These are phyloP conservation scores for Pseudogymnoascus sp. DNA, from an alignment of 2,329 filamentous ascomycete genomes.

Conservation along the genomic window DNA sequence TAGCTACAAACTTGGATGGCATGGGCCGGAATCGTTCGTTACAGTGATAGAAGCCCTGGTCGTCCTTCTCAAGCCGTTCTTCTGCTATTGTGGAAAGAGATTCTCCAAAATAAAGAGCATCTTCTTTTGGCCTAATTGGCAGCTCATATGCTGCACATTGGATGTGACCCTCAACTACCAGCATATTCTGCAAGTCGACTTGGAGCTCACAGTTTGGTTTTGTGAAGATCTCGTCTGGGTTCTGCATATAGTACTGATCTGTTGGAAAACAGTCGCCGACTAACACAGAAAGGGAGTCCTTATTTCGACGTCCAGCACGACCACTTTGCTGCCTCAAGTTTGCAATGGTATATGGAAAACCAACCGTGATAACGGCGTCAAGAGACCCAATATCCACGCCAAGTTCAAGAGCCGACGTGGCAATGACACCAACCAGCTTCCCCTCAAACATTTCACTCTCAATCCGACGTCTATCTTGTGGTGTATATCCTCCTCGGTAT, in stretches of 20 bases:
- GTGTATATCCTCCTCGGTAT: slow-evolving; percentile 90
- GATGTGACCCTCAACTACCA: slow-evolving; percentile 86
- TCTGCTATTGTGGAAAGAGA: slow-evolving; percentile 63
- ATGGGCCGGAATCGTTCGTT: slow-evolving; percentile 80
- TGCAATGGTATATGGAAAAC: slow-evolving; percentile 91
- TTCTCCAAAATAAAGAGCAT: slow-evolving; percentile 70
- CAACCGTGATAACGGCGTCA: slow-evolving; percentile 88
- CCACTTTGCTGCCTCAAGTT: slow-evolving; percentile 94
- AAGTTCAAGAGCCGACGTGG: slow-evolving; percentile 85
- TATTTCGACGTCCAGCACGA: slow-evolving; percentile 82
- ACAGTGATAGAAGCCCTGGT: slow-evolving; percentile 79
- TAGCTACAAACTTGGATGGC: slow-evolving; percentile 75
- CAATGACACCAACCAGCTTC: slow-evolving; percentile 84
- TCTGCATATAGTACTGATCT: slow-evolving; percentile 95
- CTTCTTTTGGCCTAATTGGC: slow-evolving; percentile 73
- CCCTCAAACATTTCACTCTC: slow-evolving; percentile 97
- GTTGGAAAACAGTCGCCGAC: slow-evolving; percentile 84
- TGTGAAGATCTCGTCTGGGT: slow-evolving; percentile 87
- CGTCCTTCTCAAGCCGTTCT: slow-evolving; percentile 66
- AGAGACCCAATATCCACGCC: slow-evolving; percentile 92
- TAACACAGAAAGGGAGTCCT: slow-evolving; percentile 83
- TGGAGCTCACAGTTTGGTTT: slow-evolving; percentile 83
- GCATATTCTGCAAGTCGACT: slow-evolving; percentile 84
- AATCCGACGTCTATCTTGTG: slow-evolving; percentile 79
- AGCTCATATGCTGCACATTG: slow-evolving; percentile 95